These are phyloP conservation scores for Heliocybe sulcata DNA, from an alignment of 1,284 basidiomycete species.

Conservation along the genomic window DNA sequence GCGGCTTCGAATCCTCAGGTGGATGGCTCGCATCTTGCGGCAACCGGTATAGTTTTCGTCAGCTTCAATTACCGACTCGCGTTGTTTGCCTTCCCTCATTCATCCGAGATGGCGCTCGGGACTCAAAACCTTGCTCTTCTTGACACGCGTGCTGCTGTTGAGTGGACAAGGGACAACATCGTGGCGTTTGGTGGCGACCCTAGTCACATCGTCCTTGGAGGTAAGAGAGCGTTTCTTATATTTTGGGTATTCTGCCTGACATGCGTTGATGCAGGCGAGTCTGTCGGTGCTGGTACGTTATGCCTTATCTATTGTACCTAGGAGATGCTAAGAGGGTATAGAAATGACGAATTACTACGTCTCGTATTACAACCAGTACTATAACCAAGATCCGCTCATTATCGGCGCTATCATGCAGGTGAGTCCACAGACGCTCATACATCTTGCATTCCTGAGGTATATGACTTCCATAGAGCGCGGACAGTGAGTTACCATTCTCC, in stretches of 20 bases:
- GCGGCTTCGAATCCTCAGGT: conserved; percentile 37
- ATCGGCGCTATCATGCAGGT: conserved; percentile 31
- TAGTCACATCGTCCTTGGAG: conserved; percentile 31
- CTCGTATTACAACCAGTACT: conserved; percentile 20
- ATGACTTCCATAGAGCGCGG: conserved; percentile 19
- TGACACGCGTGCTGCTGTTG: conserved; percentile 33
- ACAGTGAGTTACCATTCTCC: conserved; percentile 24
- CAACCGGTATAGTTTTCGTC: conserved; percentile 32
- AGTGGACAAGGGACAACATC: conserved; percentile 34
- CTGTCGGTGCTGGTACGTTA: conserved; percentile 30
- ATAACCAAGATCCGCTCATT: conserved; percentile 26
- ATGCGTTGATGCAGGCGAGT: conserved; percentile 22
- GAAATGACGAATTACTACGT: conserved; percentile 37
- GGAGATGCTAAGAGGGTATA: conserved; percentile 8
- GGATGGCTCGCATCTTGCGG: conserved; percentile 32
- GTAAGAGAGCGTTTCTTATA: conserved; percentile 7
- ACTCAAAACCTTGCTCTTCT: conserved; percentile 36
- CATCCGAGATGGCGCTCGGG: conserved; percentile 28
- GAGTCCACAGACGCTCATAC: background rate
- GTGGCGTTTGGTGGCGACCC: conserved; percentile 35
- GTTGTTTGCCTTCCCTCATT: conserved; percentile 32
- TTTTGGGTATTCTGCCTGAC: background rate
- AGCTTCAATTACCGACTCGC: conserved; percentile 37
- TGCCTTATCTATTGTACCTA: background rate
- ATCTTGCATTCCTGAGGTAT: background rate